Evolutionary conservation across 2,329 filamentous ascomycete species (phyloP), one percentile per base, ranked within the genome.

Genomic region (Beauveria scarabaeidicola): DNA sequence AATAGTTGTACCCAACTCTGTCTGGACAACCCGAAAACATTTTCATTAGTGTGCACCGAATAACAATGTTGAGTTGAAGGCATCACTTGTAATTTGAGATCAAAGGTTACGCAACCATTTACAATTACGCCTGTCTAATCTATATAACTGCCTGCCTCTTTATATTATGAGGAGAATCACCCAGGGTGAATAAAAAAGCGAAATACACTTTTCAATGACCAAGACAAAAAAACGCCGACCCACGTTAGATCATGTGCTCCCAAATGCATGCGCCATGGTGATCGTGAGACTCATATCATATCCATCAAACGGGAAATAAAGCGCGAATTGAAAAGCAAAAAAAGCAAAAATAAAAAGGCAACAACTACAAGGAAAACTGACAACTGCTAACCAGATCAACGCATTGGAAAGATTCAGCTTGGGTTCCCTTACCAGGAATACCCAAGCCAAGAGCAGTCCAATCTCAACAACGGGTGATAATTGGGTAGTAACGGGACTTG

Each of bases 81-180:
- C 21, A 41, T 43, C 38, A 53, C 38, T 21, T 43, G 38, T 38
- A 17, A 13, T 29, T 19, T 4, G 5, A 38, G 15, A 50, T 4
- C 0, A 17, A 40, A 48, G 11, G 3, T 47, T 48, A 52, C 40
- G 57, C 41, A 53, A 53, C 21, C 29, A 41, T 19, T 59, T 52
- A 56, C 46, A 55, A 56, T 60, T 60, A 60, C 59, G 46, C 19
- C 50, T 60, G 47, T 60, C 59, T 60, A 55, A 44, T n/a, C 59
- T 60, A 60, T 60, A 11, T 60, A 60, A 52, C 52, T 60, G 52
- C 46, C 52, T 60, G 59, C 59, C 52, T 56, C 52, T n/a, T 60
- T 60, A 5, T 60, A 60, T 60, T 60, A 60, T 60, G 59, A 60
- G 46, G 59, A 41, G 43, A 44, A 46, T 46, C 59, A 57, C 47